Evolutionary conservation across 1,284 basidiomycete genomes (phyloP).

Genomic region (Golubevia sp.): DNA sequence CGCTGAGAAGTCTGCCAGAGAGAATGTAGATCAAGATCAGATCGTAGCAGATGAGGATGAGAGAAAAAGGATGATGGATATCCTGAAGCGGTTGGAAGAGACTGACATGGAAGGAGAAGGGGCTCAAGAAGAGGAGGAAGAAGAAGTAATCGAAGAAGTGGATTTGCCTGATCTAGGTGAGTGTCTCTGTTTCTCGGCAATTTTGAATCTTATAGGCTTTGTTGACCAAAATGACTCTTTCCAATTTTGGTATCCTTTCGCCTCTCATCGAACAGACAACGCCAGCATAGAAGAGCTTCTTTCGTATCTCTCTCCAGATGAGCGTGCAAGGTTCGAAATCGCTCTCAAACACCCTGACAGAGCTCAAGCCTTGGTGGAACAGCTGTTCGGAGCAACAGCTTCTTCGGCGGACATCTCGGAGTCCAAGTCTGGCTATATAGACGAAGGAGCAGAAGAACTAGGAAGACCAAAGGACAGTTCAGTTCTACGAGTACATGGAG

Average conservation of each 20-base stretch:
- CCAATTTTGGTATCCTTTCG: no score
- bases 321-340: conserved; percentile 21
- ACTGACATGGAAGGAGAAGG: no score
- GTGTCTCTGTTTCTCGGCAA: not conserved
- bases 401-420: no score
- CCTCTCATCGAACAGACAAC: not conserved
- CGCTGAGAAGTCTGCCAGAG: conserved; percentile 9
- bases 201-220: not conserved
- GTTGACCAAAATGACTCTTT: not conserved
- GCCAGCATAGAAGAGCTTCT: conserved; percentile 25
- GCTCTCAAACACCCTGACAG: conserved; percentile 15
- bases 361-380: conserved; percentile 6
- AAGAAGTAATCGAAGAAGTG: conserved; percentile 9
- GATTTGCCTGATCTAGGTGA: not conserved
- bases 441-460: not conserved
- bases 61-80: conserved; percentile 4
- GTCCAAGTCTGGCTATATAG: not conserved
- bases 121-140: not conserved
- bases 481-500: not conserved
- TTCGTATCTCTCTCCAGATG: conserved; percentile 20
- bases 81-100: conserved; percentile 4
- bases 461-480: not conserved
- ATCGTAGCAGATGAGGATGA: conserved; percentile 10
- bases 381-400: no score
- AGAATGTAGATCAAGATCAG: conserved; percentile 5